Base-by-base conservation (phyloP, 208 protist species). In the Jaenimonas drosophilae region DNA sequence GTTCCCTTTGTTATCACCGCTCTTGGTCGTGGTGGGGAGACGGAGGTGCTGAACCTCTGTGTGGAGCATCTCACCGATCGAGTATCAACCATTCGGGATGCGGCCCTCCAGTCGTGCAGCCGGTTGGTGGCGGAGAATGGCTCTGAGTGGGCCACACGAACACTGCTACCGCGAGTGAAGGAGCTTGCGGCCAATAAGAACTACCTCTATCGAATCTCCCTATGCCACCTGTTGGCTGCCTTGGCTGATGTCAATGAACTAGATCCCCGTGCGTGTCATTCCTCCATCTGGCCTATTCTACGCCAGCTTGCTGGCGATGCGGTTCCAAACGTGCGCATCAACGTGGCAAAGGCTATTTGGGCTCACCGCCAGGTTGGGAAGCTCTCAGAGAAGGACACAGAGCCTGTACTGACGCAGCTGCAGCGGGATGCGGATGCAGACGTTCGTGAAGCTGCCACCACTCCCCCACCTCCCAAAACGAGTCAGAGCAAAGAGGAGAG, bases 261-360 rank as follows among this genome's bases (percentile, higher is more conserved):
- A 31, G 81, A 85, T 48, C 38, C 56, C 9, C 43, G 44, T 4
- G 69, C 76, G n/a, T 74, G 65, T 23, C 63, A 57, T 31, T 55
- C 62, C 7, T 49, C 53, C 27, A 67, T 88, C 41, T 85, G 78
- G 69, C 84, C 79, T 4, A 68, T 92, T 11, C 38, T 52, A 12
- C 48, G 70, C 36, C 59, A 67, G 44, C 64, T 93, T 27, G 61
- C 60, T 40, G 54, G 63, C 23, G 85, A 93, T 40, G 40, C 51
- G 0, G 75, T 93, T n/a, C 59, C 76, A 3, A 93, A 93, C 49
- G 85, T 93, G 45, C 85, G 85, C 0, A 41, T 90, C 32, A 83
- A 82, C 51, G 76, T 80, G 5, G 80, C 77, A 33, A 67, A 72
- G 49, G 79, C 76, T 4, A 56, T 85, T 16, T 36, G 71, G 14